Evolutionary conservation across 2,329 filamentous ascomycete genomes (phyloP).

Genomic region (Thelonectria blattea): DNA sequence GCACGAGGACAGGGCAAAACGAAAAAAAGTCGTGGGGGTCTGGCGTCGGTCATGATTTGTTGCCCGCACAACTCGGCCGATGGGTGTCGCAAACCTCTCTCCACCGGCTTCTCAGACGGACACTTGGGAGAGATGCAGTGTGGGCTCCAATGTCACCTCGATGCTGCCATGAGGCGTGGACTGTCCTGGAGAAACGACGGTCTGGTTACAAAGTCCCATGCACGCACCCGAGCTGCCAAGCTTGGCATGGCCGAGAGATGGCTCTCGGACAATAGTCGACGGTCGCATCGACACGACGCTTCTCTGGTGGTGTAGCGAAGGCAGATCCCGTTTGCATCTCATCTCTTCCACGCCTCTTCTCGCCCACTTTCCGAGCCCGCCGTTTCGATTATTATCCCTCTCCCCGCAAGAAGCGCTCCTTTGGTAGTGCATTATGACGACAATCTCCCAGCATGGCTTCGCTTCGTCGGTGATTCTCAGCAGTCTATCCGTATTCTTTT

Average conservation of each 20-base stretch:
- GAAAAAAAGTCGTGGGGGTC: conserved; percentile 33
- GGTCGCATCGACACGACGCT: conserved; percentile 11
- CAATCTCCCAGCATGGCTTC: conserved; percentile 11
- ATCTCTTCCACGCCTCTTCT: conserved; percentile 20
- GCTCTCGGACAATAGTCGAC: conserved; percentile 21
- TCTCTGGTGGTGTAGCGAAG: conserved; percentile 19
- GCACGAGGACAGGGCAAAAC: conserved; percentile 3
- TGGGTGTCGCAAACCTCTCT: conserved; percentile 16
- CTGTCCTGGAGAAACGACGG: conserved; percentile 9
- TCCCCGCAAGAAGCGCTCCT: conserved; percentile 3
- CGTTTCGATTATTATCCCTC: conserved; percentile 16
- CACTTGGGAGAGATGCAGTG: not conserved
- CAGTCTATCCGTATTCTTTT: not conserved
- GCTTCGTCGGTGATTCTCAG: not conserved
- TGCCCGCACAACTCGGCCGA: conserved; percentile 18
- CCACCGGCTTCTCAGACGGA: conserved; percentile 25
- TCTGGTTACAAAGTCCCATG: conserved; percentile 28
- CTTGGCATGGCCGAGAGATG: conserved; percentile 27
- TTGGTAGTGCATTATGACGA: conserved; percentile 31
- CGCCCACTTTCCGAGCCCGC: conserved; percentile 25
- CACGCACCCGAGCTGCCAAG: conserved; percentile 19
- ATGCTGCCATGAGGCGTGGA: conserved; percentile 9
- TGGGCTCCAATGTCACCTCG: conserved; percentile 23
- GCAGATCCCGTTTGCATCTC: conserved; percentile 28
- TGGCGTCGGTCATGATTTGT: conserved; percentile 17